A percentile compares a stretch with the other conserved stretches of the same genome.
phyloP scores from a whole-genome alignment of 164 flowering plant species.

The Magnolia sinica region DNA sequence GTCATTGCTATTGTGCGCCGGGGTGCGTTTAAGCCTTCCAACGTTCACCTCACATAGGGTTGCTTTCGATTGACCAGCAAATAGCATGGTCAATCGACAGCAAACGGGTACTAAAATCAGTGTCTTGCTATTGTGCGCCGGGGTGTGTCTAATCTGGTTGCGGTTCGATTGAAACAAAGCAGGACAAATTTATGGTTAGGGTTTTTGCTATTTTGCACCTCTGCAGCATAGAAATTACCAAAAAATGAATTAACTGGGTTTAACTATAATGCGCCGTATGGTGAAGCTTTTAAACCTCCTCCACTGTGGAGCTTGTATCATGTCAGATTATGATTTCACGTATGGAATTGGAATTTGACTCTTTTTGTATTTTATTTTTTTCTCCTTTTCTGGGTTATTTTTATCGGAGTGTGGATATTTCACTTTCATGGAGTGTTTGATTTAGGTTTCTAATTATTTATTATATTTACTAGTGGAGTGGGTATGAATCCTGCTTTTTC shows the following conservation, averaged over 20 bases:
- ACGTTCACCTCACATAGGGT: neutral
- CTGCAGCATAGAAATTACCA: too few species aligned
- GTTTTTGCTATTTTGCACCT: conserved; percentile 7
- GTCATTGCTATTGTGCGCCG: neutral
- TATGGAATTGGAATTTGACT: neutral
- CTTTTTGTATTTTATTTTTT: neutral
- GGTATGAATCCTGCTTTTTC: neutral
- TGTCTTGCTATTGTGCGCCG: neutral
- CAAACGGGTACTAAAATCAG: neutral
- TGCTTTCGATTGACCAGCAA: neutral
- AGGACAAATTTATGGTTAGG: neutral
- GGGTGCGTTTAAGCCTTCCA: neutral
- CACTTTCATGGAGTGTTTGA: neutral
- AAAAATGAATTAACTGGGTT: too few species aligned
- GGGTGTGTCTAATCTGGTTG: neutral
- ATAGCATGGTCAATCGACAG: neutral
- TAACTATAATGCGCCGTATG: too few species aligned
- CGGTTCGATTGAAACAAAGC: neutral
- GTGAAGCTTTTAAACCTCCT: neutral
- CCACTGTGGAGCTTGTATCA: neutral
- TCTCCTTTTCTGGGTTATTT: neutral
- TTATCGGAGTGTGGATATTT: neutral
- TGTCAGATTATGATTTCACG: neutral
- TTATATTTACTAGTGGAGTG: neutral
- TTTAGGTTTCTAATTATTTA: neutral